Evolutionary conservation across 352 stramenopile genomes (phyloP), one percentile per base, ranked within the genome.

Genomic region (Globisporangium irregulare): DNA sequence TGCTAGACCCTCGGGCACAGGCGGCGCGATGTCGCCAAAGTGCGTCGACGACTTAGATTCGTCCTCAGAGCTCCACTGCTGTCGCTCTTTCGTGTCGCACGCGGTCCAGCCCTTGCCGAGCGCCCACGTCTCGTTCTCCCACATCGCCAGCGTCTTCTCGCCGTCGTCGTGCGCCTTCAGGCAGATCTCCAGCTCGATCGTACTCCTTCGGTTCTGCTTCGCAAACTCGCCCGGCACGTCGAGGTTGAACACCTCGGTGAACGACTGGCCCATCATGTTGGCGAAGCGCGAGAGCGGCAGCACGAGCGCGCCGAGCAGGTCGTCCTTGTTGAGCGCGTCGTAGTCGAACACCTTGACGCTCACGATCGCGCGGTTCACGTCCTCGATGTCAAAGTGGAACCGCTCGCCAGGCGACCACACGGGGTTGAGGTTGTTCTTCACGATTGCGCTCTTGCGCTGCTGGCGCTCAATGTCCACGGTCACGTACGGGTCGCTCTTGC

Each of bases 401-500:
- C 66, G 66, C 75, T 93, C 86, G 14, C 75, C 70, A 25, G 84
- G 84, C 1, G 67, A 59, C 86, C 86, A 93, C 43, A 80, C 76
- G 0, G 86, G 86, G 59, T 93, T 84, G n/a, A 93, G 75, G 20
- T 75, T 75, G 55, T 84, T 89, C 64, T 81, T 80, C 67, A 90
- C 70, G 66, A 77, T 89, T 10, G 75, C 74, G 62, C 77, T 93
- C 72, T 84, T 80, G 69, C 84, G 76, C 56, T 77, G 76, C 59
- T 80, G 66, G 24, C 76, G 74, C 59, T 77, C 77, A 10, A 92
- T 70, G 14, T 79, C 73, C 59, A 93, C 69, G 9, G 84, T 74
- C 65, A 93, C 82, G 66, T 90, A 93, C 68, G 86, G 86, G 62
- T 93, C 86, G 65, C 83, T 93, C 70, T 87, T 91, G 38, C 75